phyloP scores from a whole-genome alignment of 2,329 filamentous ascomycete genomes.

The Cladophialophora exuberans region DNA sequence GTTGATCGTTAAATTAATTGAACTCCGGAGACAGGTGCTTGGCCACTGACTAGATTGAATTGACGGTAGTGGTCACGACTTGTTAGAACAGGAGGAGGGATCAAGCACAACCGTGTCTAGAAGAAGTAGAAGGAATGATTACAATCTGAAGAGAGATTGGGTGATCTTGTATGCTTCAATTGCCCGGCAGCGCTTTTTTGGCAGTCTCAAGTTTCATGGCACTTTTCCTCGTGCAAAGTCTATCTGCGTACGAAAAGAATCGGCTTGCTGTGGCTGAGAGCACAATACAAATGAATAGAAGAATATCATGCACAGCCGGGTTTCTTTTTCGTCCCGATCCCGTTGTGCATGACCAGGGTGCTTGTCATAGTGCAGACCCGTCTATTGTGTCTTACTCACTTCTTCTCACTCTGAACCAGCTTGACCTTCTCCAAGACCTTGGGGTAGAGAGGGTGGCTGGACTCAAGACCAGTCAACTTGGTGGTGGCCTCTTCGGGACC shows the following conservation, averaged over 20 bases:
- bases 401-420: conserved; percentile 69
- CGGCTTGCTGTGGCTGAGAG: too few species aligned
- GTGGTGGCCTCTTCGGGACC: conserved; percentile 73
- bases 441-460: conserved; percentile 74
- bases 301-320: background rate
- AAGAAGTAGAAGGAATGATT: too few species aligned
- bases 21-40: too few species aligned
- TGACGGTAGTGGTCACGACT: too few species aligned
- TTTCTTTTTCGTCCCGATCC: background rate
- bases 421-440: conserved; percentile 77
- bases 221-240: background rate
- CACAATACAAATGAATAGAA: too few species aligned
- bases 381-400: conserved; percentile 33
- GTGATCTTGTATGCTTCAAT: background rate
- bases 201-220: background rate
- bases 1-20: too few species aligned
- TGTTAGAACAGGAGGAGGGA: too few species aligned
- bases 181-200: background rate
- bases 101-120: too few species aligned
- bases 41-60: too few species aligned
- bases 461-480: conserved; percentile 80
- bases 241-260: background rate
- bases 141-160: too few species aligned
- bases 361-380: background rate
- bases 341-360: background rate